Percentiles rank a stretch among this genome's conserved stretches.
These are phyloP conservation scores for Tulasnella sp. DNA, from an alignment of 768 basidiomycete genomes.

Conservation along the genomic window DNA sequence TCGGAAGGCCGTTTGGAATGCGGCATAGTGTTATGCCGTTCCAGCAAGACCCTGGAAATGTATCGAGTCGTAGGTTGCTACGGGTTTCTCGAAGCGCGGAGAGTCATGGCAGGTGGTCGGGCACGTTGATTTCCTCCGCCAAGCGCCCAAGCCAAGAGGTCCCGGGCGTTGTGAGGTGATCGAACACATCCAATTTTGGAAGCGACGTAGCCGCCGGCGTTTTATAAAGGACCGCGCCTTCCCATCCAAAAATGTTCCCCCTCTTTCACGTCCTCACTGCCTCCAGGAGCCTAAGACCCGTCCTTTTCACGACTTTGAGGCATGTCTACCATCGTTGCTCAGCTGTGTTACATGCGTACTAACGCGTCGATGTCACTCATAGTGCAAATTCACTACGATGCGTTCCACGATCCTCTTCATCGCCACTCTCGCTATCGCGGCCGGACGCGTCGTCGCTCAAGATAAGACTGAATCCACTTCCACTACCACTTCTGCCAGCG, in stretches of 20 bases:
- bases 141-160: no score
- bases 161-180: no score
- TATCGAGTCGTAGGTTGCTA: no score
- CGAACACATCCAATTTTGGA: no score
- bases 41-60: no score
- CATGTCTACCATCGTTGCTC: background rate
- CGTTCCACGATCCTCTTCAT: background rate
- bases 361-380: background rate
- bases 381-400: background rate
- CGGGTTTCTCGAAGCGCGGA: no score
- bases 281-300: background rate
- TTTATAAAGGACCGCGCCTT: background rate
- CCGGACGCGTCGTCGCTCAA: background rate
- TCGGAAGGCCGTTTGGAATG: no score
- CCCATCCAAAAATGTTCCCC: background rate
- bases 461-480: background rate
- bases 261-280: background rate
- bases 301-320: background rate
- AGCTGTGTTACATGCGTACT: background rate
- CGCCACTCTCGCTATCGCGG: background rate
- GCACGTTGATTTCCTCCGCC: no score
- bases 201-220: background rate
- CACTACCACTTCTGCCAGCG: no score
- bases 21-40: no score
- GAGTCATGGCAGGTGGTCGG: no score